Percentiles rank a stretch among this genome's conserved stretches.
Conservation (phyloP, 2,329 filamentous ascomycete genomes). For the Cyclaneusma minus region DNA sequence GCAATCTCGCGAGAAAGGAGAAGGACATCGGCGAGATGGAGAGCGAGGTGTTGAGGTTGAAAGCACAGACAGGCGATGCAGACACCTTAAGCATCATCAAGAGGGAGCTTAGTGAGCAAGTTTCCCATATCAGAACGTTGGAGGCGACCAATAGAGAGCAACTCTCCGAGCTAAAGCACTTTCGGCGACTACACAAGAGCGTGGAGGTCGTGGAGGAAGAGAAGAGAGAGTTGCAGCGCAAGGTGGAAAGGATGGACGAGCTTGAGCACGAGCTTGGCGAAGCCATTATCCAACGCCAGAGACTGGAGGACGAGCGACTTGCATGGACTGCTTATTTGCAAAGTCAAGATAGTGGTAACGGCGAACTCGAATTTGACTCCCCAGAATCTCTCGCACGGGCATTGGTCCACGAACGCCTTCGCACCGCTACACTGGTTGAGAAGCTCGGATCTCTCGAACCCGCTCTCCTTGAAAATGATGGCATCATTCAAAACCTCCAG, state of each 20-base stretch:
- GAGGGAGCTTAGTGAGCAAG: slow-evolving; percentile 77
- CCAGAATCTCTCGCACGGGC: slow-evolving; percentile 79
- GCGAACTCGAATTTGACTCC: slow-evolving; percentile 63
- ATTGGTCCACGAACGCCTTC: slow-evolving; percentile 67
- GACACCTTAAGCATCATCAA: slow-evolving; percentile 79
- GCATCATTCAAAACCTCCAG: slow-evolving; percentile 56
- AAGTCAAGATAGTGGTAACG: slow-evolving; percentile 42
- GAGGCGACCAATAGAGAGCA: slow-evolving; percentile 74
- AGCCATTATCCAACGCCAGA: slow-evolving; percentile 65
- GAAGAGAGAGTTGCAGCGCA: slow-evolving; percentile 68
- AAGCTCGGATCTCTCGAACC: slow-evolving; percentile 65
- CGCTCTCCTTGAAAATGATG: slow-evolving; percentile 63
- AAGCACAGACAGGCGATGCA: slow-evolving; percentile 72
- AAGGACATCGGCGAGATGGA: slow-evolving; percentile 59
- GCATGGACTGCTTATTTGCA: slow-evolving; percentile 81
- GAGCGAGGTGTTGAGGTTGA: slow-evolving; percentile 67
- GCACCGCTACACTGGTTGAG: slow-evolving; percentile 65
- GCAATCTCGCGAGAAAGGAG: slow-evolving; percentile 50
- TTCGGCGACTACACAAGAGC: slow-evolving; percentile 70
- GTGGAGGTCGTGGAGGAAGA: slow-evolving; percentile 92
- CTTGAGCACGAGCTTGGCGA: slow-evolving; percentile 67
- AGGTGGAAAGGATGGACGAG: slow-evolving; percentile 57
- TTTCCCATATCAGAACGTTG: slow-evolving; percentile 74
- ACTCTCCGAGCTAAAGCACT: slow-evolving; percentile 60
- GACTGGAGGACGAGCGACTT: slow-evolving; percentile 74